A percentile compares a stretch with the other conserved stretches of the same genome.
phyloP scores from a whole-genome alignment of 441 rosid genomes.

The Eruca vesicaria region DNA sequence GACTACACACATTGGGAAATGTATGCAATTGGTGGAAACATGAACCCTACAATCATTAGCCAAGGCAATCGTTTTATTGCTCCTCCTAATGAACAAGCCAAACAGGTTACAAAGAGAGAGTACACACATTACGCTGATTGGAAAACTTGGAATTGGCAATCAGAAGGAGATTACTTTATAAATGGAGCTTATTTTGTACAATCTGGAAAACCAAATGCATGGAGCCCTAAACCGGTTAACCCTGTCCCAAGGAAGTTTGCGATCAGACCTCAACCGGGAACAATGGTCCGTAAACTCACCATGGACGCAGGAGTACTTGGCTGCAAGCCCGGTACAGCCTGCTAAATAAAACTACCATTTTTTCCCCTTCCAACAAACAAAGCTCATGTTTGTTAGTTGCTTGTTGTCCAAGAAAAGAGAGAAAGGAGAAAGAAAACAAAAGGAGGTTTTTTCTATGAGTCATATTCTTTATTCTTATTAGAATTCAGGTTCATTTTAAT shows the following conservation, averaged over 20 bases:
- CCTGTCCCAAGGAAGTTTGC: constrained; percentile 10
- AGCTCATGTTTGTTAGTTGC: not conserved
- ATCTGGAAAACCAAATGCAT: constrained; percentile 37
- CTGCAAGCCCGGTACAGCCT: constrained; percentile 39
- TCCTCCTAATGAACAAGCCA: constrained; percentile 42
- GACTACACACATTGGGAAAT: constrained; percentile 77
- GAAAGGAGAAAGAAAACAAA: not conserved
- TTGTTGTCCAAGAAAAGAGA: not conserved
- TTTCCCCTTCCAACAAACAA: constrained; percentile 2
- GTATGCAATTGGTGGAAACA: constrained; percentile 78
- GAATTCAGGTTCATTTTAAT: not conserved
- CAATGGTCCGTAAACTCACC: constrained; percentile 40
- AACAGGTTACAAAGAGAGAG: constrained; percentile 59
- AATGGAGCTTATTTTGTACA: constrained; percentile 52
- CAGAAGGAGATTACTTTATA: constrained; percentile 46
- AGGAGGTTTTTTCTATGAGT: not conserved
- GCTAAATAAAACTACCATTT: constrained; percentile 30
- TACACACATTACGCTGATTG: constrained; percentile 34
- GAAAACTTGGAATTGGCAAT: constrained; percentile 53
- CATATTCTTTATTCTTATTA: constrained; percentile 17
- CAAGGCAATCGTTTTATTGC: constrained; percentile 77
- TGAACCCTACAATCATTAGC: constrained; percentile 66
- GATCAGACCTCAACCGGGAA: constrained; percentile 43
- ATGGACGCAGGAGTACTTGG: constrained; percentile 46
- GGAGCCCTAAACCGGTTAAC: constrained; percentile 4